Conservation (phyloP, 441 rosid species). For the Corymbia citriodora region DNA sequence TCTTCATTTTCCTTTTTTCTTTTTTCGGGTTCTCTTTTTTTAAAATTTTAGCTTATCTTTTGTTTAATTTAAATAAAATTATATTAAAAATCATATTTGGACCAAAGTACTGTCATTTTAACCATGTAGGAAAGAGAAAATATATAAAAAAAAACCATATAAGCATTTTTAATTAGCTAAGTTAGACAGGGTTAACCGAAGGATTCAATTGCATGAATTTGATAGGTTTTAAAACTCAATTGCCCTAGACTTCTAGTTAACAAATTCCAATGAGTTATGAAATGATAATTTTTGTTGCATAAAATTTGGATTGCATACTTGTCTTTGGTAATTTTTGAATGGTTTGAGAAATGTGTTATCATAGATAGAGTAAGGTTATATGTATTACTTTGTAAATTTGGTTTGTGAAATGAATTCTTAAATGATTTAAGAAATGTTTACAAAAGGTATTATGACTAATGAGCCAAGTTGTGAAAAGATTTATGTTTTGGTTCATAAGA, state of each 20-base stretch:
- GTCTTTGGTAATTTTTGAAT: not conserved
- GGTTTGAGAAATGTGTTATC: not conserved
- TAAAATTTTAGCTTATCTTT: not conserved
- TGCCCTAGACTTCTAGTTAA: fast-evolving
- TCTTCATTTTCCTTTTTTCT: not conserved
- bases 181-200: too few relatives aligned
- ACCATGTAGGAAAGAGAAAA: not conserved
- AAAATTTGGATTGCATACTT: not conserved
- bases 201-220: fast-evolving
- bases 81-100: too few relatives aligned
- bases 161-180: fast-evolving
- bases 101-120: fast-evolving
- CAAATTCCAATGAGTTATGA: not conserved
- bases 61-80: too few relatives aligned
- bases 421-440: too few relatives aligned
- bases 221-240: too few relatives aligned
- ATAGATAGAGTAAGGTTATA: not conserved
- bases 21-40: too few relatives aligned
- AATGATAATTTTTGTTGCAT: not conserved
- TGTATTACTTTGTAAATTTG: not conserved
- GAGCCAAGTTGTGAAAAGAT: not conserved
- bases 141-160: not conserved
- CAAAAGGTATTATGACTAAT: not conserved
- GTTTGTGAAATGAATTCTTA: too few relatives aligned
- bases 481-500: not conserved